A percentile compares a stretch with the other conserved stretches of the same genome.
Conservation (phyloP, 495 filamentous ascomycete genomes). For the Neurospora intermedia region DNA sequence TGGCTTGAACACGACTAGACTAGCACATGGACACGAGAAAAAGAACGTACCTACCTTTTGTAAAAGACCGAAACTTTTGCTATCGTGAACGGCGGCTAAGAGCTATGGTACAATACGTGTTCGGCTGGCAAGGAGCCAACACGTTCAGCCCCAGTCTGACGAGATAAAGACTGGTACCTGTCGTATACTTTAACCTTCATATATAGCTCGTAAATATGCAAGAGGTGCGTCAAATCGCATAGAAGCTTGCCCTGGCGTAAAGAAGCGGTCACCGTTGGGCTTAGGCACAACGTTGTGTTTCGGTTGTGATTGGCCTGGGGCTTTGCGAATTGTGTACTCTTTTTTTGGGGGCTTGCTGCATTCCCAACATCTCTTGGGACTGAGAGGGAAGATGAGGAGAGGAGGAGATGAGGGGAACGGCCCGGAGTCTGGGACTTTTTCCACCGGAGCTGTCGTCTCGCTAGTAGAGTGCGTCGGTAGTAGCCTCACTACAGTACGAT, state of each 20-base stretch:
- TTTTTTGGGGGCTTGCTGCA: neutral
- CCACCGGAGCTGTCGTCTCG: neutral
- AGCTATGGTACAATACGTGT: neutral
- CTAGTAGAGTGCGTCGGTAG: neutral
- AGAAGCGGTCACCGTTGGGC: slow-evolving; percentile 16
- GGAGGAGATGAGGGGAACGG: neutral
- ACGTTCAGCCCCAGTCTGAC: neutral
- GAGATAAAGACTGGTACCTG: neutral
- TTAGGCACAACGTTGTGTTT: slow-evolving; percentile 21
- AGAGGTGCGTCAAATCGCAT: neutral
- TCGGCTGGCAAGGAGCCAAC: neutral
- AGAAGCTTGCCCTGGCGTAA: slow-evolving; percentile 2
- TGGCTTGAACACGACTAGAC: neutral
- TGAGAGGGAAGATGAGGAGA: neutral
- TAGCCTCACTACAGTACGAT: neutral
- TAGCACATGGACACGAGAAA: neutral
- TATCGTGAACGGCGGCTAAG: neutral
- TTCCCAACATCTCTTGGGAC: neutral
- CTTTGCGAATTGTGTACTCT: neutral
- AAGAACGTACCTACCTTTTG: neutral
- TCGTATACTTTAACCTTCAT: neutral
- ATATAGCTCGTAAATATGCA: neutral
- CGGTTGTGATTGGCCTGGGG: slow-evolving; percentile 4
- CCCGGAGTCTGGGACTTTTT: neutral
- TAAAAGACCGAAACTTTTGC: neutral